Base-by-base conservation (phyloP, 805 yeast species). In the Torulaspora gathmanii region DNA sequence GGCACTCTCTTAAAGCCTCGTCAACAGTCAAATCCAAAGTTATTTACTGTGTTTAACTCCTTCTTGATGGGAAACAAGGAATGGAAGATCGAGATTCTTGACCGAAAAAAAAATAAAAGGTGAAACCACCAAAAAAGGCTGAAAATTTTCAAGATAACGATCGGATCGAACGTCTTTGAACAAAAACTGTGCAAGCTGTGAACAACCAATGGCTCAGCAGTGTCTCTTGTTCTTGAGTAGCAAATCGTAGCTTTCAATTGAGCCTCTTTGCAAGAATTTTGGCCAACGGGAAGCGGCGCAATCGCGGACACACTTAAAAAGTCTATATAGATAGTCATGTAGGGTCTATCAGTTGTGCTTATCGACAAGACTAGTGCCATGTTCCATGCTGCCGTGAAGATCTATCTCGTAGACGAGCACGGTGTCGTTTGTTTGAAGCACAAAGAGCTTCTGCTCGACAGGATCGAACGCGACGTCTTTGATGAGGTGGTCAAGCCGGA, bases 391-490 rank as follows among this genome's bases (percentile, higher is more conserved):
- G 22, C n/a, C 17, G 13, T 19, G 36, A 8, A 23, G 20, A 23
- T 28, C 27, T 11, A 26, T 20, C 8, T 16, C 34, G 33, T 47
- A 50, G n/a, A 41, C 42, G 16, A 46, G 29, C 7, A 54, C 49
- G 2, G 57, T 44, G 20, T 50, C 51, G 40, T 54, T 54, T 4
- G 25, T 28, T 19, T 50, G 40, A 16, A 54, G 34, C 16, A 54
- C 42, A 31, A 43, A 50, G 7, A 54, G 45, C 13, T 19, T 36
- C n/a, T 42, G 22, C 3, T 28, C 33, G 3, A 13, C 13, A 6
- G 34, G 16, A 28, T 55, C 56, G 37, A 45, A 56, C 11, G 35
- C 31, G 11, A 54, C 13, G 28, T 52, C 53, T 19, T 35, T 36
- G 10, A 54, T 38, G 7, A 34, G 11, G 36, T 50, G 46, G 17